A percentile compares a stretch with the other conserved stretches of the same genome.
Evolutionary conservation across 768 basidiomycete species (phyloP).

Genomic region (Russula sp.): DNA sequence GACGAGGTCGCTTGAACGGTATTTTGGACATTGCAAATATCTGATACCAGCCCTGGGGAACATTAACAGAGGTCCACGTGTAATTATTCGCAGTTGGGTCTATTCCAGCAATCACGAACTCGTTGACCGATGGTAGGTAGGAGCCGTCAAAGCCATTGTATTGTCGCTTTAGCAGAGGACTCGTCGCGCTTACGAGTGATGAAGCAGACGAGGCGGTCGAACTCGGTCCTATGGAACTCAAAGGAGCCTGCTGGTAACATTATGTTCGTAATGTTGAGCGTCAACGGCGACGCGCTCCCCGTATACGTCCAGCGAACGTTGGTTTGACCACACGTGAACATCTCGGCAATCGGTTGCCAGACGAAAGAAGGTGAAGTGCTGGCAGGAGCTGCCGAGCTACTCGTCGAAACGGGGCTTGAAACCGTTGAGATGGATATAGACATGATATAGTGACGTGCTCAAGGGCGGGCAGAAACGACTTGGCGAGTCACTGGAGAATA

Average conservation of each 20-base stretch:
- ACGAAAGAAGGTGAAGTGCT: background rate
- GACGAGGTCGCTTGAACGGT: constrained; percentile 31
- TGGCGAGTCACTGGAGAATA: background rate
- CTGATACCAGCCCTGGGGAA: constrained; percentile 51
- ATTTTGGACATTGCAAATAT: constrained; percentile 33
- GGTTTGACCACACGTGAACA: constrained; percentile 40
- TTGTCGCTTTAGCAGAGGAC: constrained; percentile 4
- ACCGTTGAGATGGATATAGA: background rate
- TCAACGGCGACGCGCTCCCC: constrained; percentile 32
- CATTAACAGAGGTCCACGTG: constrained; percentile 47
- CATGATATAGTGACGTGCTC: constrained; percentile 14
- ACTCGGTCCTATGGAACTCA: constrained; percentile 23
- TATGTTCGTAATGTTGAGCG: constrained; percentile 43
- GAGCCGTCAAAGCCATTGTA: constrained; percentile 17
- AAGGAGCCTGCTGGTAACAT: constrained; percentile 35
- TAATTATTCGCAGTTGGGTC: constrained; percentile 35
- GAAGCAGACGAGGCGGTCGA: constrained; percentile 6
- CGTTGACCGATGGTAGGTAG: constrained; percentile 28
- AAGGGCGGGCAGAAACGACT: background rate
- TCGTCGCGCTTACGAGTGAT: background rate
- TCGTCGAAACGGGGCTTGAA: background rate
- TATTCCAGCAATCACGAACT: constrained; percentile 36
- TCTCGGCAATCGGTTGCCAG: constrained; percentile 28
- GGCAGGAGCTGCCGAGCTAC: background rate
- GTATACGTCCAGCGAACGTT: constrained; percentile 35